These are phyloP conservation scores for Aspergillus sp. DNA, from an alignment of 2,329 filamentous ascomycete species.

Conservation along the genomic window DNA sequence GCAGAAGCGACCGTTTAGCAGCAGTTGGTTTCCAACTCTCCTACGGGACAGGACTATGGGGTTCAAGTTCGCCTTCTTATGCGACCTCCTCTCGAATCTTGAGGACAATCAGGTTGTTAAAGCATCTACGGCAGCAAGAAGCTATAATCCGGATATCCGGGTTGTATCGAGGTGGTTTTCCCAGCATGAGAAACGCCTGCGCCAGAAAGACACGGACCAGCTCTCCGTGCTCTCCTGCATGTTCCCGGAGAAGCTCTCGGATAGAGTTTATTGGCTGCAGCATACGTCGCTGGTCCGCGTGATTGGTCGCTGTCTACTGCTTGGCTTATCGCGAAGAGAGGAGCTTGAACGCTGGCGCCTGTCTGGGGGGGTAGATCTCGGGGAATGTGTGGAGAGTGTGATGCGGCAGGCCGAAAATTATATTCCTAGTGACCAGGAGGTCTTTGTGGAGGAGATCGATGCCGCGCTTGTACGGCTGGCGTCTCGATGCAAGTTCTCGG, in stretches of 20 bases:
- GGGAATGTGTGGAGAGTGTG: constrained; percentile 59
- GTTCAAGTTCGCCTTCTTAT: constrained; percentile 58
- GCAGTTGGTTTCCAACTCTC: neutral
- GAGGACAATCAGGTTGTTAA: constrained; percentile 42
- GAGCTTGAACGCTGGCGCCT: constrained; percentile 57
- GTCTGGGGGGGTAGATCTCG: constrained; percentile 59
- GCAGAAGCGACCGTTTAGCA: too few relatives aligned
- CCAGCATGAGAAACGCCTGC: constrained; percentile 51
- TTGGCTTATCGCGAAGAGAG: constrained; percentile 53
- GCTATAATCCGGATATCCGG: constrained; percentile 31
- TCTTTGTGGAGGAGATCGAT: constrained; percentile 69
- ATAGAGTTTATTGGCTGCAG: constrained; percentile 69
- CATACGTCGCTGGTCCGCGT: constrained; percentile 53
- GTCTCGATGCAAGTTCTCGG: constrained; percentile 61
- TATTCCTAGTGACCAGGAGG: constrained; percentile 30
- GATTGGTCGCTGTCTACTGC: constrained; percentile 57
- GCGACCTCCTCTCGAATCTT: constrained; percentile 63
- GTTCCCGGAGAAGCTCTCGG: constrained; percentile 65
- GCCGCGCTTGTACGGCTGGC: constrained; percentile 57
- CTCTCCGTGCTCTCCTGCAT: constrained; percentile 65
- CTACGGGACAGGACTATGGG: constrained; percentile 23
- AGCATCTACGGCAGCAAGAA: constrained; percentile 21
- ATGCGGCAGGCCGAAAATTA: constrained; percentile 50
- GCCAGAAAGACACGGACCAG: constrained; percentile 49
- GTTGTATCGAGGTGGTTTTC: constrained; percentile 60